Conservation (phyloP, 345 rosid species). For the Eucalyptus grandis region DNA sequence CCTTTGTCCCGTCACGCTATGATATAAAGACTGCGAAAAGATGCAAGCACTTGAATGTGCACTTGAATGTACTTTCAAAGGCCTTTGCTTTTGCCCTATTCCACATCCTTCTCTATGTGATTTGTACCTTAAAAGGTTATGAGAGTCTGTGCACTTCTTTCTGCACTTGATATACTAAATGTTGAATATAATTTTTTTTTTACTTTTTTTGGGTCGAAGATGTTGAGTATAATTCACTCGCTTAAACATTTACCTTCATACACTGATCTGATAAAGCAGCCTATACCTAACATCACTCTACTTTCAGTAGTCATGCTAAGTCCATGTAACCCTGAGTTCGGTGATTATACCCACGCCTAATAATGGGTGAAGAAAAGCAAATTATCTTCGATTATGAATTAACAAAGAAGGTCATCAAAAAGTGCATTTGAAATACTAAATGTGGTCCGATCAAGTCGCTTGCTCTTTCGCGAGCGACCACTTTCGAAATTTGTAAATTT, state of each 20-base stretch:
- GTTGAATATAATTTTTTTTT: not conserved
- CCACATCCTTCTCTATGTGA: not conserved
- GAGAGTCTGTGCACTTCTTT: not conserved
- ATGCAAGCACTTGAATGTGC: not conserved
- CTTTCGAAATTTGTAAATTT: not conserved
- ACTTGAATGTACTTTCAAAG: not conserved
- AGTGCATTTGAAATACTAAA: not conserved
- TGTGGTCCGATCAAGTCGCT: not conserved
- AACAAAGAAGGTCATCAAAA: not conserved
- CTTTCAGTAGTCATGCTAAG: not conserved
- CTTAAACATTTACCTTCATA: not conserved
- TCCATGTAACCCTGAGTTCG: not conserved
- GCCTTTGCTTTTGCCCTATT: not conserved
- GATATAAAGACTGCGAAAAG: not conserved
- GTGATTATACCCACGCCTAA: not conserved
- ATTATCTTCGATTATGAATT: not conserved
- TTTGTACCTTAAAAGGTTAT: not conserved
- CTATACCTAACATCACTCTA: not conserved
- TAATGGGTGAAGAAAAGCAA: not conserved
- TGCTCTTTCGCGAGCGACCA: not conserved
- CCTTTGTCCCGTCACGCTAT: too few species aligned
- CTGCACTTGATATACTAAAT: not conserved
- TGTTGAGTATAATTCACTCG: not conserved
- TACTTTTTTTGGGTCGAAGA: not conserved
- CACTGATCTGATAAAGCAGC: not conserved